phyloP scores from a whole-genome alignment of 768 basidiomycete species.

The Trametes meyenii region DNA sequence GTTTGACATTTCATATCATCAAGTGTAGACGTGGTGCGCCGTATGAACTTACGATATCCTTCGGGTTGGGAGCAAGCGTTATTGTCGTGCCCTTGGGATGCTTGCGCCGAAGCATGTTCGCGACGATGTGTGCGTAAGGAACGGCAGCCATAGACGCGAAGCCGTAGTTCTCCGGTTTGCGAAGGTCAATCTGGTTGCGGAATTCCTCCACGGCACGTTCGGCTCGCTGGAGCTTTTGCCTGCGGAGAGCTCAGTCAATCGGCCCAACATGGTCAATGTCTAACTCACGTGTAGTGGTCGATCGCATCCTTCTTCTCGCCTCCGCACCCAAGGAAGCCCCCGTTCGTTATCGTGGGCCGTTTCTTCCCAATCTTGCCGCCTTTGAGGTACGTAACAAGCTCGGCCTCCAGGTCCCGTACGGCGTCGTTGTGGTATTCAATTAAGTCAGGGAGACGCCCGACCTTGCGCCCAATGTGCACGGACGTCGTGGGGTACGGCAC shows the following conservation, averaged over 20 bases:
- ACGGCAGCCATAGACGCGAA: constrained; percentile 91
- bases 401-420: constrained; percentile 89
- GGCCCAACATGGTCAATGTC: constrained; percentile 4
- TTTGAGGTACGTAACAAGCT: constrained; percentile 90
- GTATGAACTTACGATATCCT: constrained; percentile 68
- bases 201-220: constrained; percentile 76
- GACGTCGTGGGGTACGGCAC: constrained; percentile 90
- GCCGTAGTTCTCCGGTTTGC: constrained; percentile 86
- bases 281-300: constrained; percentile 84
- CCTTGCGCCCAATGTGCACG: constrained; percentile 85
- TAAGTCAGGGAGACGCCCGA: constrained; percentile 86
- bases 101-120: constrained; percentile 67
- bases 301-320: constrained; percentile 90
- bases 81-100: constrained; percentile 74
- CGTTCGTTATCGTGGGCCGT: constrained; percentile 78
- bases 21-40: not conserved
- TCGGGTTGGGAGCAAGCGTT: constrained; percentile 82
- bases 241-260: constrained; percentile 24
- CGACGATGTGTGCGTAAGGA: constrained; percentile 86
- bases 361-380: constrained; percentile 77
- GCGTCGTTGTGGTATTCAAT: constrained; percentile 92
- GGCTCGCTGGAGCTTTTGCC: constrained; percentile 55
- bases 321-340: constrained; percentile 81
- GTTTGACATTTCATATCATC: constrained; percentile 3
- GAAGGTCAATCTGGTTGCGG: constrained; percentile 69